Evolutionary conservation across 1,284 basidiomycete genomes (phyloP), one percentile per base, ranked within the genome.

Genomic region (Ustilago crameri): DNA sequence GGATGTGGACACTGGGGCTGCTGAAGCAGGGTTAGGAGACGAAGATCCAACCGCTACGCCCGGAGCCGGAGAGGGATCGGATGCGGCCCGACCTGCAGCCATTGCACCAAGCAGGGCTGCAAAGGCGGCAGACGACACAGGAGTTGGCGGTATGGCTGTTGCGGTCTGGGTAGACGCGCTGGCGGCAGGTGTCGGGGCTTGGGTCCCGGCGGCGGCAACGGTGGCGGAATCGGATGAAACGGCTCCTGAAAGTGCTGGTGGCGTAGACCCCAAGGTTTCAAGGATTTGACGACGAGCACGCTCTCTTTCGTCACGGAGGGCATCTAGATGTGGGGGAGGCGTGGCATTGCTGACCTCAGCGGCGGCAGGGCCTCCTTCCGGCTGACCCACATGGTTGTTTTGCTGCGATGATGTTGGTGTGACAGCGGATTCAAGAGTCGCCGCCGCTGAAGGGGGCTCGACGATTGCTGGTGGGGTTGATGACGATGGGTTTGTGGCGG

Each of bases 251-350:
- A 12, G 26, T 2, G 42, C 22, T 20, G 52, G 27, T 5, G 43
- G 43, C 2, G 34, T 22, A 26, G 56, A 32, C 17, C 55, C 59
- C 7, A 65, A 57, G 12, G 51, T 50, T 22, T 73, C 65, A 30
- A 68, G 47, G 22, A 73, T 73, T 10, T 51, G 64, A 50, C 61
- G 52, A 38, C 70, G 60, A 17, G 65, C 70, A n/a, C 70, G 55
- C 17, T 68, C 65, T 12, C 70, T 26, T 40, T 73, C 65, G n/a
- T 73, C 53, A 4, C 51, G 57, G 23, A 73, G 24, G 2, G 45
- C 43, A 32, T 68, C 65, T 8, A 73, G 49, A 7, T 73, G 61
- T 20, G 70, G 70, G 18, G 70, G 70, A n/a, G 70, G 70, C 5
- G 65, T 73, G 9, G 52, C 54, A 9, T 50, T 60, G 20, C 32